Percentiles rank a stretch among this genome's conserved stretches.
Conservation (phyloP, 106 monocot genomes). For the Dendrobium huoshanense region DNA sequence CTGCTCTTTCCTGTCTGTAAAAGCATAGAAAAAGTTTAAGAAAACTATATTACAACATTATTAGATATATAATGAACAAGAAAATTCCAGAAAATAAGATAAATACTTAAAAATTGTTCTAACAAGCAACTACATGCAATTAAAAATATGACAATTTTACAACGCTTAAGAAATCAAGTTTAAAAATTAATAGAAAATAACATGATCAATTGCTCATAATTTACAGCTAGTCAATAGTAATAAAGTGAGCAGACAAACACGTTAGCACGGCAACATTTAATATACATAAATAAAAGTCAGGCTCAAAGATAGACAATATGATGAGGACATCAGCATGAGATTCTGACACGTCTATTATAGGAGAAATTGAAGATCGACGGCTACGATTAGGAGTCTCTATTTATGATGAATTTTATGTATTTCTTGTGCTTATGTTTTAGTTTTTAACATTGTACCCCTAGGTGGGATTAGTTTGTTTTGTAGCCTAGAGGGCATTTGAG, state of each 20-base stretch:
- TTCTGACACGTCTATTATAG: no score
- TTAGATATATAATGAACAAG: background rate
- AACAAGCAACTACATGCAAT: background rate
- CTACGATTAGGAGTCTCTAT: no score
- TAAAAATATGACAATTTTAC: background rate
- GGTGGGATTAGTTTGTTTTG: no score
- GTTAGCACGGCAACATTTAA: background rate
- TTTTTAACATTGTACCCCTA: no score
- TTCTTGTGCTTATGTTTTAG: no score
- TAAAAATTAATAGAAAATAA: background rate
- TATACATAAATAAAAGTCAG: background rate
- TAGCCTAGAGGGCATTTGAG: no score
- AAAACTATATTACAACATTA: background rate
- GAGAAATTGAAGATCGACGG: no score
- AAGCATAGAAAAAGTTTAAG: background rate
- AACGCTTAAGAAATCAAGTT: background rate
- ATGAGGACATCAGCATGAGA: no score
- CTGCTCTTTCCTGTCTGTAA: constrained; percentile 81
- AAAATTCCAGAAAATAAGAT: background rate
- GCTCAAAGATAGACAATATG: no score
- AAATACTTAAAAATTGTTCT: background rate
- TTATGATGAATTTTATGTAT: no score
- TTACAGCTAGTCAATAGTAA: background rate
- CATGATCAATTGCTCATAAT: background rate
- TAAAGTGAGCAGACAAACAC: background rate